These are phyloP conservation scores for Ilex asprella DNA, from an alignment of 257 asterid species.

Conservation along the genomic window DNA sequence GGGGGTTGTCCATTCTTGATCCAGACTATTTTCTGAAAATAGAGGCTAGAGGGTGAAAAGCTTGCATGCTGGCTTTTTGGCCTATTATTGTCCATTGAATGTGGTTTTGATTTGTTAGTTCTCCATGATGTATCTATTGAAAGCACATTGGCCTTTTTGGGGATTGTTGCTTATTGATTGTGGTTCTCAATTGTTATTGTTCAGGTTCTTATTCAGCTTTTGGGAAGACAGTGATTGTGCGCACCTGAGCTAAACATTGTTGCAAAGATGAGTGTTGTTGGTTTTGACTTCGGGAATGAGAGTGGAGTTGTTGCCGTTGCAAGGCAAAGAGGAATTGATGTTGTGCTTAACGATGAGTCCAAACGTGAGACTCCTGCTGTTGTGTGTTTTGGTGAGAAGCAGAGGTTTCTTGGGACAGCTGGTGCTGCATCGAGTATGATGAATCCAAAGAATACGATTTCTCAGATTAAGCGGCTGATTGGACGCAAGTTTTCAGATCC, in stretches of 20 bases:
- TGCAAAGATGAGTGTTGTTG: conserved; percentile 91
- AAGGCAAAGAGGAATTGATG: conserved; percentile 93
- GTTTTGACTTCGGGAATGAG: conserved; percentile 93
- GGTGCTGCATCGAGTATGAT: conserved; percentile 96
- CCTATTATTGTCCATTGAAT: too few species aligned
- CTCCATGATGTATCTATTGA: not conserved
- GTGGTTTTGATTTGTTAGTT: too few species aligned
- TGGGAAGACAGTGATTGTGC: conserved; percentile 8
- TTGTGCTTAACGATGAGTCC: conserved; percentile 90
- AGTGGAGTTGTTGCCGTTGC: conserved; percentile 96
- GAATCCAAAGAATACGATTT: conserved; percentile 88
- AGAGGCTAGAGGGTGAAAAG: too few species aligned
- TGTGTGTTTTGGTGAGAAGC: conserved; percentile 93
- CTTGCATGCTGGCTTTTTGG: too few species aligned
- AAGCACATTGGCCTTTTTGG: not conserved
- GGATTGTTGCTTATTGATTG: not conserved
- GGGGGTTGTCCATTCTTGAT: too few species aligned
- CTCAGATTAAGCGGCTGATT: conserved; percentile 80
- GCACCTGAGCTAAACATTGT: conserved; percentile 5
- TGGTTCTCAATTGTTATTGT: not conserved
- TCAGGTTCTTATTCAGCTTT: conserved; percentile 24
- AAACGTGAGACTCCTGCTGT: conserved; percentile 87
- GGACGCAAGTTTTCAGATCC: conserved; percentile 89
- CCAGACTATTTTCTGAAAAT: too few species aligned
- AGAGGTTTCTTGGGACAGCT: conserved; percentile 92